Evolutionary conservation across 176 grass and related monocot species (phyloP).

Genomic region (Pharus latifolius): DNA sequence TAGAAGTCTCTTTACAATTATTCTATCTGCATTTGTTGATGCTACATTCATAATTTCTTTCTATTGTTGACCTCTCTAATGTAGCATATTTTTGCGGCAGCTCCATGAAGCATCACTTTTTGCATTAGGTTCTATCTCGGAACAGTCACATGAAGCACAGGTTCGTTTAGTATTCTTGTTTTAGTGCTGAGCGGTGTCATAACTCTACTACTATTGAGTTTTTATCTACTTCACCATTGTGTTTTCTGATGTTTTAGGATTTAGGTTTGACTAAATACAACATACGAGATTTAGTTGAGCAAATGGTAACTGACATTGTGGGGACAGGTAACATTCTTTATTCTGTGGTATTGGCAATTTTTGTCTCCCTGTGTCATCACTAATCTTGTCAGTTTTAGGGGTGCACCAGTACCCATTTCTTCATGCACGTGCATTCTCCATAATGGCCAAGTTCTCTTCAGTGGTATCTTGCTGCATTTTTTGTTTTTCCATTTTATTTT

Average conservation of each 20-base stretch:
- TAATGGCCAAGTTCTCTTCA: conserved; percentile 65
- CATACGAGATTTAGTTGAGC: conserved; percentile 66
- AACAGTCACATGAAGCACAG: conserved; percentile 80
- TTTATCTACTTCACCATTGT: conserved; percentile 1
- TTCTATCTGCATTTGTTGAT: background rate
- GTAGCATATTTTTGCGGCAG: conserved; percentile 36
- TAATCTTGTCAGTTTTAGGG: conserved; percentile 43
- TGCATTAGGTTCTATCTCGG: conserved; percentile 81
- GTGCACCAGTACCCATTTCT: conserved; percentile 76
- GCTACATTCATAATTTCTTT: background rate
- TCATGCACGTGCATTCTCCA: conserved; percentile 73
- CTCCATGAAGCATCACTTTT: conserved; percentile 90
- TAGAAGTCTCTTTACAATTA: background rate
- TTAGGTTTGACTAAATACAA: conserved; percentile 51
- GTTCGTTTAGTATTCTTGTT: conserved; percentile 32
- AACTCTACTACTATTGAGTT: background rate
- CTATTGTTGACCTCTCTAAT: conserved; percentile 3
- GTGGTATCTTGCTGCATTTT: conserved; percentile 40
- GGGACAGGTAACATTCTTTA: conserved; percentile 44
- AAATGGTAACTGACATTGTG: conserved; percentile 67
- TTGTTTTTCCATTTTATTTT: background rate
- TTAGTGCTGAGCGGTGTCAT: background rate
- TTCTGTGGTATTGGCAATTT: background rate
- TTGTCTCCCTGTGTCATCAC: background rate
- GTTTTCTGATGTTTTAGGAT: conserved; percentile 37